A percentile compares a stretch with the other conserved stretches of the same genome.
Conservation (phyloP, 352 stramenopile genomes). For the Phytophthora macrochlamydospora region DNA sequence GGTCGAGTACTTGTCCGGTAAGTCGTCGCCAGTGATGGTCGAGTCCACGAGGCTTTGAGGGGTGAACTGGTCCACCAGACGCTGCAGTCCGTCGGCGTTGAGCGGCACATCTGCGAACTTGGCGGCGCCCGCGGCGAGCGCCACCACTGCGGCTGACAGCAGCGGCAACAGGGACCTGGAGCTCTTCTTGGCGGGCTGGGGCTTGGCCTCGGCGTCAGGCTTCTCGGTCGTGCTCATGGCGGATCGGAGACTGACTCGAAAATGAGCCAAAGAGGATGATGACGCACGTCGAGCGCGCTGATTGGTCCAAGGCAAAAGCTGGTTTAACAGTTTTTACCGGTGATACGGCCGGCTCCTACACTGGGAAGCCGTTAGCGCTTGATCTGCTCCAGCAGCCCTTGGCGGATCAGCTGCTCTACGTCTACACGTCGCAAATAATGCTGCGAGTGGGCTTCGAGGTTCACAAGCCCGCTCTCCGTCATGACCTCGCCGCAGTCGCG, state of each 20-base stretch:
- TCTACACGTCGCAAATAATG: slow-evolving; percentile 89
- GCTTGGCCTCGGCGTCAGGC: slow-evolving; percentile 2
- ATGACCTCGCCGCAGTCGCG: slow-evolving; percentile 91
- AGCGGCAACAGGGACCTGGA: slow-evolving; percentile 20
- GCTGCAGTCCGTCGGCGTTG: slow-evolving; percentile 23
- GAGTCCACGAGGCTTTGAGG: slow-evolving; percentile 5
- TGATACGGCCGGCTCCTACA: no score
- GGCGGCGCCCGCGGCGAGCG: slow-evolving; percentile 23
- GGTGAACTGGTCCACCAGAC: slow-evolving; percentile 20
- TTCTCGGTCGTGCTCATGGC: not conserved
- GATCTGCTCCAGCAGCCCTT: slow-evolving; percentile 86
- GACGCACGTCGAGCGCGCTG: not conserved
- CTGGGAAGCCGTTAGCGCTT: slow-evolving; percentile 42
- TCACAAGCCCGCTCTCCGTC: slow-evolving; percentile 89
- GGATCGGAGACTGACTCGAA: slow-evolving; percentile 5
- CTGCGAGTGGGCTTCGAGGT: slow-evolving; percentile 86
- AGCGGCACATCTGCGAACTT: slow-evolving; percentile 37
- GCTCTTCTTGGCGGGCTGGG: slow-evolving; percentile 17
- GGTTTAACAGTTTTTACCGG: not conserved
- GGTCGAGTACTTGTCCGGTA: slow-evolving; percentile 70
- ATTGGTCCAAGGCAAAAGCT: slow-evolving; percentile 15
- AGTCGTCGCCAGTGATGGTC: slow-evolving; percentile 10
- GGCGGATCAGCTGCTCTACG: slow-evolving; percentile 84
- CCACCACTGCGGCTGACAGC: slow-evolving; percentile 29
- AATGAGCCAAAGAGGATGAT: not conserved